Conservation (phyloP, 2,329 filamentous ascomycete species). For the Dothideomycetes sp. region DNA sequence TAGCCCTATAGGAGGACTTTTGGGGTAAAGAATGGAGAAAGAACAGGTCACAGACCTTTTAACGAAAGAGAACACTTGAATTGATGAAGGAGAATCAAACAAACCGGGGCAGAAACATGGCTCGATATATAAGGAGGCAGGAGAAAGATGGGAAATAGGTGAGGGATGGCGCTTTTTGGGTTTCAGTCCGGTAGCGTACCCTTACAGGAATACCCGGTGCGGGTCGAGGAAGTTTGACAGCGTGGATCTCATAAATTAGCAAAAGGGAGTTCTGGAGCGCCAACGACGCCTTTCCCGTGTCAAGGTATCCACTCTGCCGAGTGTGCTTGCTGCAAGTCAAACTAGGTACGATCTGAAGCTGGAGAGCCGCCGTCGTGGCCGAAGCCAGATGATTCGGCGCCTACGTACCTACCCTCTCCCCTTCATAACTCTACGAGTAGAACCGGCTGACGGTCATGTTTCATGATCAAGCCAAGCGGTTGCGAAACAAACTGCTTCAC, state of each 20-base stretch:
- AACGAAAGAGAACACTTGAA: slow-evolving; percentile 5
- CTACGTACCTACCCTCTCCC: background rate
- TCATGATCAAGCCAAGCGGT: slow-evolving; percentile 9
- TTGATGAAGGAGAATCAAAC: slow-evolving; percentile 5
- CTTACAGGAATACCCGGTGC: slow-evolving; percentile 3
- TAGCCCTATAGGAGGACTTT: slow-evolving; percentile 4
- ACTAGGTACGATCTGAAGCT: slow-evolving; percentile 1
- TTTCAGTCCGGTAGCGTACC: slow-evolving; percentile 3
- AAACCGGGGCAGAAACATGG: slow-evolving; percentile 6
- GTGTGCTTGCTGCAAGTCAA: background rate
- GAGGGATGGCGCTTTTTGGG: slow-evolving; percentile 10
- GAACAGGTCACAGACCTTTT: slow-evolving; percentile 13
- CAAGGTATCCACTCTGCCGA: slow-evolving; percentile 1
- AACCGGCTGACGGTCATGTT: slow-evolving; percentile 1
- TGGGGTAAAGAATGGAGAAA: slow-evolving; percentile 10
- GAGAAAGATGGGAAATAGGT: slow-evolving; percentile 1
- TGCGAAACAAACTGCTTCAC: too few species aligned
- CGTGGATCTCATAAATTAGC: slow-evolving; percentile 12
- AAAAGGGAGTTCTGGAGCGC: slow-evolving; percentile 12
- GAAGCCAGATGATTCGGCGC: slow-evolving; percentile 7
- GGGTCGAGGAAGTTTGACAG: slow-evolving; percentile 9
- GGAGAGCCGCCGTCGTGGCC: slow-evolving; percentile 5
- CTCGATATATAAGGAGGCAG: slow-evolving; percentile 11
- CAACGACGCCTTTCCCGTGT: slow-evolving; percentile 9
- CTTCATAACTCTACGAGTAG: background rate